phyloP scores from a whole-genome alignment of 2,329 filamentous ascomycete genomes.

The Penicillium sp. region DNA sequence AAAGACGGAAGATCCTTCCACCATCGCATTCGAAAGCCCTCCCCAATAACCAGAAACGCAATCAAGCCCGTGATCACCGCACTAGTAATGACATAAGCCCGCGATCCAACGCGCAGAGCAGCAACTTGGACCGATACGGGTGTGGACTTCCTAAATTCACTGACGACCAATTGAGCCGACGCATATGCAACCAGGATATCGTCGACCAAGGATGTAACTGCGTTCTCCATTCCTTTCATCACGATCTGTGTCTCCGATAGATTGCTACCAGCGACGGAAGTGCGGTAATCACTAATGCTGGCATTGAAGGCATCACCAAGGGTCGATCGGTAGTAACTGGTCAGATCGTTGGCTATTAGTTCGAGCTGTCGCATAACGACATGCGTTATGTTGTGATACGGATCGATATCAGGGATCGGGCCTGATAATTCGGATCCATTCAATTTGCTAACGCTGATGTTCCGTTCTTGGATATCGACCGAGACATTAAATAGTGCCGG shows the following conservation, averaged over 20 bases:
- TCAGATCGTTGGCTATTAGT: conserved; percentile 7
- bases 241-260: background rate
- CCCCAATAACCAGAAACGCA: background rate
- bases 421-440: background rate
- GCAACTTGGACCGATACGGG: background rate
- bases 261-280: background rate
- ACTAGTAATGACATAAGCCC: background rate
- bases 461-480: background rate
- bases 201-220: background rate
- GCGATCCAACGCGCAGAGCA: conserved; percentile 3
- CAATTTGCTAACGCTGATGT: background rate
- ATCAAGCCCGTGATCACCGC: background rate
- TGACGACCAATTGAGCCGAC: conserved; percentile 3
- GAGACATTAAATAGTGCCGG: conserved; percentile 4
- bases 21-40: conserved; percentile 3
- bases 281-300: conserved; percentile 10
- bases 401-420: conserved; percentile 1
- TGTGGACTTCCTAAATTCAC: background rate
- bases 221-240: conserved; percentile 7
- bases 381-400: conserved; percentile 1
- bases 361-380: conserved; percentile 7
- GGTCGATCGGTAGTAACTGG: conserved; percentile 5
- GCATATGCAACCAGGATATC: conserved; percentile 8
- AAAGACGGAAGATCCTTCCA: conserved; percentile 4
- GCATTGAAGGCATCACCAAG: conserved; percentile 9